These are phyloP conservation scores for Phialophora tarda DNA, from an alignment of 2,329 filamentous ascomycete species.

Conservation along the genomic window DNA sequence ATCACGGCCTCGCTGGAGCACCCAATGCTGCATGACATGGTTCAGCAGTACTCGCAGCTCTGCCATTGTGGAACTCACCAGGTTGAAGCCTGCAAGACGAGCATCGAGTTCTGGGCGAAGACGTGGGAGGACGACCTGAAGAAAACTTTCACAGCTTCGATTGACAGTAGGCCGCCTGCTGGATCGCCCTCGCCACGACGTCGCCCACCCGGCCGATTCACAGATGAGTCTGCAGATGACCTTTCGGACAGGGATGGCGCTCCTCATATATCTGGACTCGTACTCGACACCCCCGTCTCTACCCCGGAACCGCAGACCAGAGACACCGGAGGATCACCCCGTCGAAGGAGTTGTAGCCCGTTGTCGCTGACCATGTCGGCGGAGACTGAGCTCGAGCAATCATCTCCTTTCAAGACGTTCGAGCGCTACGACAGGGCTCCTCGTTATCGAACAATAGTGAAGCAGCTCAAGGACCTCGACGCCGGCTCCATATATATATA, in stretches of 20 bases:
- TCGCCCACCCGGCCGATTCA: not conserved
- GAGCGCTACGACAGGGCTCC: not conserved
- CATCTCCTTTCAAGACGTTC: not conserved
- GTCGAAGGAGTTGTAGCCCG: not conserved
- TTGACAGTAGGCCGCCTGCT: not conserved
- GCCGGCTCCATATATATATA: not conserved
- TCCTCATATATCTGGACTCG: not conserved
- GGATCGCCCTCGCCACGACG: no score
- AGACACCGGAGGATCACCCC: not conserved
- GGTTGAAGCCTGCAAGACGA: not conserved
- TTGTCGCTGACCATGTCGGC: not conserved
- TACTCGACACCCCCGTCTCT: not conserved
- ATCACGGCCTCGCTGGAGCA: not conserved
- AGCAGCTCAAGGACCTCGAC: not conserved
- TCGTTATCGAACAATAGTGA: not conserved
- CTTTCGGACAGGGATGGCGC: not conserved
- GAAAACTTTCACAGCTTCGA: not conserved
- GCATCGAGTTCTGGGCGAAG: not conserved
- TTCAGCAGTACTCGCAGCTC: slow-evolving; percentile 3
- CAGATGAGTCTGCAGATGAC: not conserved
- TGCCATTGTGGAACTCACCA: not conserved
- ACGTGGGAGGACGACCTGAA: not conserved
- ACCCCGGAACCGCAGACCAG: not conserved
- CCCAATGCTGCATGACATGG: not conserved
- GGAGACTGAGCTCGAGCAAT: not conserved